Conservation (phyloP, 106 monocot species). For the Dendrobium officinale region DNA sequence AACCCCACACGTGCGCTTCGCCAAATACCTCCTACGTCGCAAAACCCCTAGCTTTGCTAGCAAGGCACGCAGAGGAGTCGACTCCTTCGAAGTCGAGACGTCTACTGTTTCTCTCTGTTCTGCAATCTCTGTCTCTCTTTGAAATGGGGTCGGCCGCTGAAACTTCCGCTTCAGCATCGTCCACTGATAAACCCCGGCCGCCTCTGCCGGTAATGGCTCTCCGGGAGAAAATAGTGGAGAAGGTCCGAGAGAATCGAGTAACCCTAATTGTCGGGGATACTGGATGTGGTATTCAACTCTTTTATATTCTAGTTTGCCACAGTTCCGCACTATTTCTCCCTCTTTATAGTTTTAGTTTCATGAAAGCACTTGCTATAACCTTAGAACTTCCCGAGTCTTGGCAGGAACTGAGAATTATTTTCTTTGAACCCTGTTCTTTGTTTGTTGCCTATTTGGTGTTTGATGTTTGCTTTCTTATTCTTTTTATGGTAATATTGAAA, state of each 20-base stretch:
- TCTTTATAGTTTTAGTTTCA: background rate
- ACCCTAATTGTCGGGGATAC: slow-evolving; percentile 76
- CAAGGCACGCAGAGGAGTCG: background rate
- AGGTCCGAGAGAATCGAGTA: slow-evolving; percentile 61
- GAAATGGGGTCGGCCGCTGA: slow-evolving; percentile 7
- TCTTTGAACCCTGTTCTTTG: background rate
- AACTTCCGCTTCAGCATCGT: slow-evolving; percentile 5
- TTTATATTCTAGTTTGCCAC: background rate
- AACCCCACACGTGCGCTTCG: background rate
- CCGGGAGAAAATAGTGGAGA: slow-evolving; percentile 61
- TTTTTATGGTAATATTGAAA: no score
- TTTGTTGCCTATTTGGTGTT: no score
- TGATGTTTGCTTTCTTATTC: no score
- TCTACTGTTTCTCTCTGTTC: background rate
- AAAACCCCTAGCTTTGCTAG: background rate
- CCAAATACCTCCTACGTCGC: background rate
- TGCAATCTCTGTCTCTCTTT: background rate
- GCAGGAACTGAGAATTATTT: background rate
- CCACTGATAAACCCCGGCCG: slow-evolving; percentile 1
- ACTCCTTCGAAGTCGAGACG: background rate
- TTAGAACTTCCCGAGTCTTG: background rate
- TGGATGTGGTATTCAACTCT: slow-evolving; percentile 51
- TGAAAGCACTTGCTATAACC: background rate
- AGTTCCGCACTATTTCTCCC: background rate
- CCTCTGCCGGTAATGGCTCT: slow-evolving; percentile 42